Evolutionary conservation across 2,329 filamentous ascomycete genomes (phyloP).

Genomic region (Lecanicillium sp.): DNA sequence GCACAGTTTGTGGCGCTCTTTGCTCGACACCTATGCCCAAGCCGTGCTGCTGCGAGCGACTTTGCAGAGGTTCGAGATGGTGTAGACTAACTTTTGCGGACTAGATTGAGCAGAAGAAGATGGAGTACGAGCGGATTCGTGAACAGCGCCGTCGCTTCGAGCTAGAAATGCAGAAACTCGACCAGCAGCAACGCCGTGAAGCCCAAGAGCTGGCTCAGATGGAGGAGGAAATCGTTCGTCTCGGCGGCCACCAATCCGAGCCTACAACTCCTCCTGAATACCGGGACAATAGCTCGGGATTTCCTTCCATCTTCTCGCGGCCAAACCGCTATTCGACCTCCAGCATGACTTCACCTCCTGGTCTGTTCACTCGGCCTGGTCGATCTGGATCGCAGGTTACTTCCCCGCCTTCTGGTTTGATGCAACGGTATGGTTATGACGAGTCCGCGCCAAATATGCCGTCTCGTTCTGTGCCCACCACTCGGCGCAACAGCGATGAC

Average conservation of each 20-base stretch:
- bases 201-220: constrained; percentile 80
- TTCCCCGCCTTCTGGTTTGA: constrained; percentile 62
- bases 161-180: constrained; percentile 83
- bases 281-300: constrained; percentile 61
- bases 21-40: neutral
- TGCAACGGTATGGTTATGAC: constrained; percentile 48
- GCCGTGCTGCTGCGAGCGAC: no score
- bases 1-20: constrained; percentile 3
- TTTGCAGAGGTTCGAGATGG: neutral
- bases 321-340: constrained; percentile 86
- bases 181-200: constrained; percentile 75
- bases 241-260: constrained; percentile 76
- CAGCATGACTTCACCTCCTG: constrained; percentile 75
- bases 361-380: constrained; percentile 63
- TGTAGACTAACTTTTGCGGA: constrained; percentile 25
- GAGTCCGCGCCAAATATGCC: constrained; percentile 52
- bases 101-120: constrained; percentile 88
- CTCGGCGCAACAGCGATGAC: constrained; percentile 84
- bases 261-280: constrained; percentile 95
- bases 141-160: constrained; percentile 87
- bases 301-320: constrained; percentile 72
- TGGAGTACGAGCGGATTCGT: constrained; percentile 84
- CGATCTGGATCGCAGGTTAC: constrained; percentile 74
- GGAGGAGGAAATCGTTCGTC: constrained; percentile 64
- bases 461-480: constrained; percentile 78